A percentile compares a stretch with the other conserved stretches of the same genome.
Evolutionary conservation across 371 early-diverging fungal genomes (phyloP).

Genomic region (Nematocida sp.): DNA sequence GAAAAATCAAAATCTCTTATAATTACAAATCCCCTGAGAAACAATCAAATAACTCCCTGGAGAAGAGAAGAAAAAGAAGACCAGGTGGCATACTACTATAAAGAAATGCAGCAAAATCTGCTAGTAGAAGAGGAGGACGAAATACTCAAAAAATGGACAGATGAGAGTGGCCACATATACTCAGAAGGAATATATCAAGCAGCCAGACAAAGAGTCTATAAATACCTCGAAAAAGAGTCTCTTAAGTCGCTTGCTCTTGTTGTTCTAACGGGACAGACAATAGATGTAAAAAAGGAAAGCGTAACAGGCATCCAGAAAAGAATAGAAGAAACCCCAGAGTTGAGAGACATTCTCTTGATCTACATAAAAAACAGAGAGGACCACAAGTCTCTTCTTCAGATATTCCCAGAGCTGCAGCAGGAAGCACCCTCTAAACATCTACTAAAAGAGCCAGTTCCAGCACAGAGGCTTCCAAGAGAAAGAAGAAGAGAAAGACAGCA

Average conservation of each 20-base stretch:
- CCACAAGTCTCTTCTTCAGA: not conserved
- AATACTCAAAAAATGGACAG: not conserved
- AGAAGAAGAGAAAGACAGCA: too few species aligned
- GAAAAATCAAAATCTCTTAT: not conserved
- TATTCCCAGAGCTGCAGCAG: conserved; percentile 8
- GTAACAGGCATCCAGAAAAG: not conserved
- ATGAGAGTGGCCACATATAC: not conserved
- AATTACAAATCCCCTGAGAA: not conserved
- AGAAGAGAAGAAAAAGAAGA: not conserved
- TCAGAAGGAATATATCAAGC: not conserved
- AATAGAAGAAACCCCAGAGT: not conserved
- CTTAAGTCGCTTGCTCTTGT: conserved; percentile 2
- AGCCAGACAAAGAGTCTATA: too few species aligned
- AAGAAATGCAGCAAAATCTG: not conserved
- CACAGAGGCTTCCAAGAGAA: not conserved
- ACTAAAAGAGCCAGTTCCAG: not conserved
- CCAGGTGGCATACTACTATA: not conserved
- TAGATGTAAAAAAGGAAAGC: conserved; percentile 11
- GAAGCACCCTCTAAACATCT: not conserved
- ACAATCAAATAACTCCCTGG: not conserved
- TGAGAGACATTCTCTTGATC: not conserved
- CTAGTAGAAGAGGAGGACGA: not conserved
- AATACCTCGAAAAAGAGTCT: not conserved
- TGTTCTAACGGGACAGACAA: not conserved
- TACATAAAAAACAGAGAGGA: conserved; percentile 2